Evolutionary conservation across 78 protist genomes (phyloP).

Genomic region (Dictyostelium discoideum): dicty_2.7 NC_007088.5:6198001-6198500

Average conservation of each 20-base stretch:
- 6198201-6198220: conserved; percentile 99
- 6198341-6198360: conserved; percentile 98
- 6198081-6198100: conserved; percentile 99
- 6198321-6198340: conserved; percentile 97
- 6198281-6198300: conserved; percentile 99
- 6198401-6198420: conserved; percentile 98
- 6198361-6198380: conserved; percentile 98
- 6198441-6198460: conserved; percentile 98
- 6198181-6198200: conserved; percentile 99
- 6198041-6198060: conserved; percentile 98
- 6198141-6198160: conserved; percentile 98
- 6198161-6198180: conserved; percentile 98
- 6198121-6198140: conserved; percentile 99
- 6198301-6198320: conserved; percentile 97
- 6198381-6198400: conserved; percentile 94
- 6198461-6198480: conserved; percentile 96
- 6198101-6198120: conserved; percentile 98
- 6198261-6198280: conserved; percentile 99
- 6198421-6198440: conserved; percentile 96
- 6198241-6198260: conserved; percentile 97
- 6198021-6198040: conserved; percentile 97
- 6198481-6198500: conserved; percentile 96
- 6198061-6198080: conserved; percentile 99
- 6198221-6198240: conserved; percentile 99
- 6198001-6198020: conserved; percentile 99